phyloP scores from a whole-genome alignment of 2,329 filamentous ascomycete species.

The Xylariales sp. region DNA sequence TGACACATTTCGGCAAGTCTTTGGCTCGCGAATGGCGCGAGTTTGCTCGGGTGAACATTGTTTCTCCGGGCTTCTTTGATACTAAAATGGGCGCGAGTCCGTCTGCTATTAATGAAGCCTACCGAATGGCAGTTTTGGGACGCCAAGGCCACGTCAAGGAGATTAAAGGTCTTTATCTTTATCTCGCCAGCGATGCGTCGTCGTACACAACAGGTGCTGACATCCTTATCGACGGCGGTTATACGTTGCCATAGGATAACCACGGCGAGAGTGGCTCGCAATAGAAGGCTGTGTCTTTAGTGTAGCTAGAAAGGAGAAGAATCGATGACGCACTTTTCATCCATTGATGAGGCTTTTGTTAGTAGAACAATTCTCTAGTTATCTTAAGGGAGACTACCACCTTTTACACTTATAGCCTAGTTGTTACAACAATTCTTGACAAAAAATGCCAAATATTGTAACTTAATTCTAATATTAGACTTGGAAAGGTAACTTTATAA shows the following conservation, averaged over 20 bases:
- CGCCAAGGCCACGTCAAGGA: conserved; percentile 40
- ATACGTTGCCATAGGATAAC: conserved; percentile 32
- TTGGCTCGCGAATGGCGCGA: conserved; percentile 68
- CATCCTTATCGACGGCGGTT: conserved; percentile 39
- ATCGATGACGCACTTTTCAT: too few relatives aligned
- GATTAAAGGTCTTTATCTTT: conserved; percentile 40
- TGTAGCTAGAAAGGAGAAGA: too few relatives aligned
- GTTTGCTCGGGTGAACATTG: conserved; percentile 67
- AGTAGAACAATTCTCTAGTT: too few relatives aligned
- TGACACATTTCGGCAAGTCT: conserved; percentile 66
- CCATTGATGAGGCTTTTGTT: too few relatives aligned
- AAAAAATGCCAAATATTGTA: too few relatives aligned
- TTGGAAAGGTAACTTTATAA: too few relatives aligned
- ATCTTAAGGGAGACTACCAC: too few relatives aligned
- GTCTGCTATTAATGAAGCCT: conserved; percentile 32
- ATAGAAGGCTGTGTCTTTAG: too few relatives aligned
- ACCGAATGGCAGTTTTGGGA: conserved; percentile 38
- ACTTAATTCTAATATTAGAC: too few relatives aligned
- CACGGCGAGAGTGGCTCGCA: too few relatives aligned
- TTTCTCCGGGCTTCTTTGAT: conserved; percentile 66
- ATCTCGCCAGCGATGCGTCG: conserved; percentile 40
- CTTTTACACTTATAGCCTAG: too few relatives aligned
- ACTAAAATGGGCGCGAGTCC: conserved; percentile 50
- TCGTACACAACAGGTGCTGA: conserved; percentile 38
- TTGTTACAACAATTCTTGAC: too few relatives aligned